phyloP scores from a whole-genome alignment of 306 rosid species.

The Medicago arabica region DNA sequence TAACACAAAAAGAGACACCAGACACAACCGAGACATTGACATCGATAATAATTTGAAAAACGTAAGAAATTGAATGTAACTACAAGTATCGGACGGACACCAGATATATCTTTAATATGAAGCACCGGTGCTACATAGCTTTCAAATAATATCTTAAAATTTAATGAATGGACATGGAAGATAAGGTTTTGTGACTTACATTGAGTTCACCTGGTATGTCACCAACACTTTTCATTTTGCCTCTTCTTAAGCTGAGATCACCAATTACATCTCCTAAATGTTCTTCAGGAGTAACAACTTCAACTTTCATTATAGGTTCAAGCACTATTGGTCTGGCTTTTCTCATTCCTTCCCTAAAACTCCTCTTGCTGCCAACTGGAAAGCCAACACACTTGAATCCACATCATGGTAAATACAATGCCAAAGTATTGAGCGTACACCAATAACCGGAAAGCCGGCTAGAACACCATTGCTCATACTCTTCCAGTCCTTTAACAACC shows the following conservation, averaged over 20 bases:
- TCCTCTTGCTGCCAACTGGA: conserved; percentile 97
- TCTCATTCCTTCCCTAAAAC: conserved; percentile 84
- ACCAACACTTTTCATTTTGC: conserved; percentile 86
- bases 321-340: conserved; percentile 91
- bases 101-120: background rate
- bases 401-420: conserved; percentile 96
- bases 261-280: conserved; percentile 96
- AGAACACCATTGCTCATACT: conserved; percentile 93
- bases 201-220: conserved; percentile 98
- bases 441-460: conserved; percentile 95
- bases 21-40: too few relatives aligned
- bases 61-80: too few relatives aligned
- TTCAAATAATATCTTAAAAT: conserved; percentile 24
- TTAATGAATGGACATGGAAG: conserved; percentile 16
- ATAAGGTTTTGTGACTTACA: conserved; percentile 51
- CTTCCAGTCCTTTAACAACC: conserved; percentile 97
- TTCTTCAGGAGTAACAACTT: conserved; percentile 95
- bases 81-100: background rate
- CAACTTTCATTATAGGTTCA: conserved; percentile 94
- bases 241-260: conserved; percentile 98
- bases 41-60: too few relatives aligned
- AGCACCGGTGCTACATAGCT: background rate
- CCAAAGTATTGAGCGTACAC: conserved; percentile 74
- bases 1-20: too few relatives aligned
- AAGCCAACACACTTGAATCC: conserved; percentile 93